Evolutionary conservation across 164 flowering plant genomes (phyloP).

Genomic region (Nymphaea thermarum): DNA sequence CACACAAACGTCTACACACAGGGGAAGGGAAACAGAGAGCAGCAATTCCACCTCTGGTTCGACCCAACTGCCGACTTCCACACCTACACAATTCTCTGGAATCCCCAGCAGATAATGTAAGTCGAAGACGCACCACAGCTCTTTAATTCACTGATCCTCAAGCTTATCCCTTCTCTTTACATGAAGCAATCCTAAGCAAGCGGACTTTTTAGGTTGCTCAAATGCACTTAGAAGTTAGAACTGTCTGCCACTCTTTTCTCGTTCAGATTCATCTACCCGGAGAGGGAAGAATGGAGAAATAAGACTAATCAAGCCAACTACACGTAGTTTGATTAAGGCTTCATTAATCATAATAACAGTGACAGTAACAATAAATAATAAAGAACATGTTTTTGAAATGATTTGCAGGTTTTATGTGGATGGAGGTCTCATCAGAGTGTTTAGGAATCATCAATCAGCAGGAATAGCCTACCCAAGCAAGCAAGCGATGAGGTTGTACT

Average conservation of each 20-base stretch:
- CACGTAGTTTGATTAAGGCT: too few species aligned
- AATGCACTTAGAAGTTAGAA: too few species aligned
- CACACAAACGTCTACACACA: constrained; percentile 23
- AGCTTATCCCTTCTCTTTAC: too few species aligned
- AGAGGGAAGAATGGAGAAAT: too few species aligned
- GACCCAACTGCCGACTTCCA: constrained; percentile 25
- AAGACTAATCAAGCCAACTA: too few species aligned
- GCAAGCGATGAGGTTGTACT: constrained; percentile 7
- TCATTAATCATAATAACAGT: too few species aligned
- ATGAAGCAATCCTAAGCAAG: too few species aligned
- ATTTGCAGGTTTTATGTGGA: constrained; percentile 6
- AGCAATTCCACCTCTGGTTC: constrained; percentile 27
- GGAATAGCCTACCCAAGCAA: constrained; percentile 4
- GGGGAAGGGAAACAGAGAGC: constrained; percentile 24
- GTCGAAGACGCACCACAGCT: not conserved
- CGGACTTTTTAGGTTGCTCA: too few species aligned
- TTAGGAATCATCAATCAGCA: constrained; percentile 1
- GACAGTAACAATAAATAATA: too few species aligned
- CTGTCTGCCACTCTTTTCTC: too few species aligned
- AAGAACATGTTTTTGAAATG: too few species aligned
- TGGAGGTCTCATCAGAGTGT: constrained; percentile 5
- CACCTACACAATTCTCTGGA: constrained; percentile 25
- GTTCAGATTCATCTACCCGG: too few species aligned
- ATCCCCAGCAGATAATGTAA: constrained; percentile 13
- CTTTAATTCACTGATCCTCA: not conserved